Base-by-base conservation (phyloP, 106 monocot genomes). In the Hemerocallis citrina region DNA sequence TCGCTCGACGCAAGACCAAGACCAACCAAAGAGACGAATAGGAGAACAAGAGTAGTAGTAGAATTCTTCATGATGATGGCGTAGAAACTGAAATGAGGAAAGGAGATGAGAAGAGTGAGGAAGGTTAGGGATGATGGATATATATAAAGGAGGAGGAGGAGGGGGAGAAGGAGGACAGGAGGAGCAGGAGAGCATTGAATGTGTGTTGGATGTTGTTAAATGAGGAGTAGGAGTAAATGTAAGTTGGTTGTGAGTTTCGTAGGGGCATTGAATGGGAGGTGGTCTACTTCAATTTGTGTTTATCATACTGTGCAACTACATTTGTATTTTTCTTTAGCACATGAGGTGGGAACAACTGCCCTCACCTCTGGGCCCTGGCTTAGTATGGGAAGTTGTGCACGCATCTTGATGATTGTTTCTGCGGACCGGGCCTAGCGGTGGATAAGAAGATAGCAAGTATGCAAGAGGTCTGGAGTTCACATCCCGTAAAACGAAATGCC, bases 201-300 rank as follows among this genome's bases (percentile, higher is more conserved):
- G 20, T 47, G 47, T 47, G 19, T 47, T 20, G 47, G 21, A 22
- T 20, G 47, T 4, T 19, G 6, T 58, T 58, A n/a, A 35, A 58
- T 35, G 23, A 27, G 39, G 59, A 40, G 22, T 59, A n/a, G n/a
- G n/a, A n/a, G n/a, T 41, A 39, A 59, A 59, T 59, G 39, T 20
- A 27, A 39, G 59, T 59, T 23, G 59, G 36, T 59, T 19, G 57
- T 23, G 59, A 2, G 10, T 36, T 59, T 37, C 40, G 13, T 59
- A n/a, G n/a, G 36, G 38, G 59, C 39, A 40, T 39, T 40, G 59
- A 39, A 40, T 59, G 50, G 50, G 50, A 25, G 50, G 50, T 27
- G 4, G 16, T 45, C 16, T 16, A 15, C 5, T 45, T n/a, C 16
- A 5, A 5, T 5, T 5, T n/a, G 0, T 45, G 14, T 45, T 45